Evolutionary conservation across 495 filamentous ascomycete genomes (phyloP), one percentile per base, ranked within the genome.

Genomic region (Talaromyces thailandensis): DNA sequence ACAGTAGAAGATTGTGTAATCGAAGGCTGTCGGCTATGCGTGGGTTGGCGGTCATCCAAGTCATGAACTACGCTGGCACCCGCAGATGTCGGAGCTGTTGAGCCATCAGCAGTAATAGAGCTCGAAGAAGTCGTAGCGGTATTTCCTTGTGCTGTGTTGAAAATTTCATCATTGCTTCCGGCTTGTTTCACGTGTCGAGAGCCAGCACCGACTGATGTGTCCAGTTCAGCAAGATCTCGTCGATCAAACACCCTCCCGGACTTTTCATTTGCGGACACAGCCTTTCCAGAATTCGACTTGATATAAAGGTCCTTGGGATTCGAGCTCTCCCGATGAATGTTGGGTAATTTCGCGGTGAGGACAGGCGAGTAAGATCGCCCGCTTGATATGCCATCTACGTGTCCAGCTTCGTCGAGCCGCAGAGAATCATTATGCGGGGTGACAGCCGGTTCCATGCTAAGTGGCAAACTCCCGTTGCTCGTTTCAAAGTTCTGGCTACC

Each of bases 1-100:
- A 75, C 61, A 2, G 78, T 73, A 23, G 78, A 81, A 28, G 69
- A 68, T 37, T 75, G 69, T 2, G 74, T 75, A 48, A 79, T 76
- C 2, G 70, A 61, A 43, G 67, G 73, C 12, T 75, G 74, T 31
- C 80, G 78, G 35, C 75, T 66, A 56, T 70, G 76, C 50, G 75
- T 66, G 2, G 70, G 69, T 43, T 68, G 75, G 5, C 79, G 78
- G 32, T 76, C 76, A 32, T 73, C 67, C 16, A 67, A 63, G 48
- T 69, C 69, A 32, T 64, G 63, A 6, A 76, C 66, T 1, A 71
- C 65, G 40, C 64, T 66, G 21, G 68, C 73, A 45, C 74, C 73
- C 25, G 77, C 75, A 14, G 74, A 68, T 16, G 64, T 67, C 8
- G 78, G 60, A 6, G 65, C 66, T 25, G 66, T 74, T 60, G 74